Base-by-base conservation (phyloP, 1,284 basidiomycete genomes). In the Hemileccinum hortonii region DNA sequence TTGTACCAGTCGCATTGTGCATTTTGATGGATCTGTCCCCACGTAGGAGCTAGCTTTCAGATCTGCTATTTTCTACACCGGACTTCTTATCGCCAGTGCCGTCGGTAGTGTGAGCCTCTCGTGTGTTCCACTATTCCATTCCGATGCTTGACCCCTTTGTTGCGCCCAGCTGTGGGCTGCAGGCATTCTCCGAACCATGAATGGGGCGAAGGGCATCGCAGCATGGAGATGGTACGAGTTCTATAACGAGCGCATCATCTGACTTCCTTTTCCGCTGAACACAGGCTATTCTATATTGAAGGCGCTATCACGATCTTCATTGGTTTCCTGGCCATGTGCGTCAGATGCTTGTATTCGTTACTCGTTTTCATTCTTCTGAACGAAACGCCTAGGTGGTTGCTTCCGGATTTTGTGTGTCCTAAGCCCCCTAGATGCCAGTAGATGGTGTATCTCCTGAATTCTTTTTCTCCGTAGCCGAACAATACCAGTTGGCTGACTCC, bases 1-100 rank as follows among this genome's bases (percentile, higher is more conserved):
- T 33, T 77, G 35, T 4, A 9, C 42, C 11, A 18, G 39, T 38
- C 38, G 11, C 32, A 33, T 33, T 15, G 6, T 33, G 6, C 15
- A 6, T 15, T 6, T 33, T 16, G 12, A 14, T 6, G 16, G 32
- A 16, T 16, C 6, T 33, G 15, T 12, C 3, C 32, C 15, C 32
- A 33, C 16, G 32, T 50, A 85, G 83, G 83, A 87, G 67, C 69
- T 88, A 3, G 82, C 82, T 0, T 78, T 90, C 53, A 81, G 90
- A 40, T 82, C 84, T 26, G 84, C 87, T 0, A 73, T 90, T 46
- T 74, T 92, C 1, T 90, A 83, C 63, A 77, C 76, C 21, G 87
- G 88, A 12, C 63, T 84, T 4, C 68, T 90, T 16, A 78, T 90
- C 49, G 86, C 86, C 2, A 90, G 90, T 65, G 88, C 89, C 4